Percentiles rank a stretch among this genome's conserved stretches.
phyloP scores from a whole-genome alignment of 2,329 filamentous ascomycete genomes.

The Emergomyces pasteurianus region DNA sequence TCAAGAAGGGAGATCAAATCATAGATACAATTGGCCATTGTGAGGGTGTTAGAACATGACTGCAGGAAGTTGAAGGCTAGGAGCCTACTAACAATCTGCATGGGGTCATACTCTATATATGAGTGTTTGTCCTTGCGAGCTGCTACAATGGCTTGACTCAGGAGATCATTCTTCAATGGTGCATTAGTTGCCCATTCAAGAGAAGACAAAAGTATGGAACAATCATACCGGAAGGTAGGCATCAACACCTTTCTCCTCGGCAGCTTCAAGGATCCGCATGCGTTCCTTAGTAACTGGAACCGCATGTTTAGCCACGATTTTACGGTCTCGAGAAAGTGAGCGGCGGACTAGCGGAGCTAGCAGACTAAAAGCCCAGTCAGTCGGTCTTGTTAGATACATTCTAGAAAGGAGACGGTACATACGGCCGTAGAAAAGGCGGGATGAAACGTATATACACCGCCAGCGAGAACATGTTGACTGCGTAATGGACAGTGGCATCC shows the following conservation, averaged over 20 bases:
- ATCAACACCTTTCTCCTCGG: not conserved
- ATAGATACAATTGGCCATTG: slow-evolving; percentile 10
- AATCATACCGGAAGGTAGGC: not conserved
- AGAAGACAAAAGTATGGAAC: not conserved
- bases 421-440: slow-evolving; percentile 4
- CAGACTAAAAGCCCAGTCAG: not conserved
- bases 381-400: not conserved
- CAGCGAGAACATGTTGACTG: slow-evolving; percentile 10
- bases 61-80: slow-evolving; percentile 7
- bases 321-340: not conserved
- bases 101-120: slow-evolving; percentile 3
- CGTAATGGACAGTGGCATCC: slow-evolving; percentile 11
- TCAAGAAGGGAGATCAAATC: slow-evolving; percentile 8
- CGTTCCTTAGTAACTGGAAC: slow-evolving; percentile 9
- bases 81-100: slow-evolving; percentile 8
- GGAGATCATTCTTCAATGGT: slow-evolving; percentile 6
- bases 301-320: slow-evolving; percentile 2
- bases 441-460: slow-evolving; percentile 12
- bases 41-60: slow-evolving; percentile 7
- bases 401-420: not conserved
- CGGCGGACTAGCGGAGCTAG: not conserved
- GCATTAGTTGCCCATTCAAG: not conserved
- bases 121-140: slow-evolving; percentile 9
- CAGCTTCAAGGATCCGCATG: slow-evolving; percentile 7
- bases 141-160: slow-evolving; percentile 8